A percentile compares a stretch with the other conserved stretches of the same genome.
phyloP scores from a whole-genome alignment of 495 filamentous ascomycete genomes.

The Xylaria sp. region DNA sequence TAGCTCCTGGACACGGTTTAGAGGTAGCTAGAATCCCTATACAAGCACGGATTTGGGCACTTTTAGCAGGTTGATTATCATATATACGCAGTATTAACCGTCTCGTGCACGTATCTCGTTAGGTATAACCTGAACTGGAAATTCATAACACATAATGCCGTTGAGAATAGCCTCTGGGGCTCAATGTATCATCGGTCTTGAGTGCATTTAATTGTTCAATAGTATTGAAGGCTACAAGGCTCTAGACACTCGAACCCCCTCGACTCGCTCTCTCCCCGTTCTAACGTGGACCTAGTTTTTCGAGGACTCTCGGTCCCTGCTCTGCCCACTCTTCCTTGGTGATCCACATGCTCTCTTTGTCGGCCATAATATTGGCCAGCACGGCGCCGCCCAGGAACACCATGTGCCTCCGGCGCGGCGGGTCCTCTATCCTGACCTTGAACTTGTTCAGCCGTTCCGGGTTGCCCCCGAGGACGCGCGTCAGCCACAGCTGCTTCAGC shows the following conservation, averaged over 20 bases:
- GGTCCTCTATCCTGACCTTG: conserved; percentile 98
- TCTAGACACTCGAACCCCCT: conserved; percentile 20
- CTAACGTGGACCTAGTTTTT: conserved; percentile 87
- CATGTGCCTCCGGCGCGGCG: conserved; percentile 95
- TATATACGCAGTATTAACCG: neutral
- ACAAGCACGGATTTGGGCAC: neutral
- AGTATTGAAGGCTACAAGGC: conserved; percentile 24
- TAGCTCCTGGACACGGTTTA: neutral
- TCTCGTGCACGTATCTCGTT: neutral
- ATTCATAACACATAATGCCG: neutral
- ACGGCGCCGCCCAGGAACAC: conserved; percentile 98
- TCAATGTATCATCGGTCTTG: neutral
- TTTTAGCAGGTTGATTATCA: neutral
- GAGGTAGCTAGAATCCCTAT: neutral
- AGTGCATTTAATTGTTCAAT: neutral
- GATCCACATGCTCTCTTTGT: conserved; percentile 99
- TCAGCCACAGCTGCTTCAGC: conserved; percentile 97
- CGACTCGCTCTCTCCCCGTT: conserved; percentile 7
- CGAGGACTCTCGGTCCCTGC: conserved; percentile 82
- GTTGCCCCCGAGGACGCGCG: conserved; percentile 84
- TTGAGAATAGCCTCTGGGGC: neutral
- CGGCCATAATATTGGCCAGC: conserved; percentile 96
- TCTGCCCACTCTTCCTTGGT: conserved; percentile 96
- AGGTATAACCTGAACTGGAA: neutral
- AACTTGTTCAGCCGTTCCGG: conserved; percentile 96